Percentiles rank a stretch among this genome's conserved stretches.
Conservation (phyloP, 495 filamentous ascomycete species). For the Penicillium diatomitis region DNA sequence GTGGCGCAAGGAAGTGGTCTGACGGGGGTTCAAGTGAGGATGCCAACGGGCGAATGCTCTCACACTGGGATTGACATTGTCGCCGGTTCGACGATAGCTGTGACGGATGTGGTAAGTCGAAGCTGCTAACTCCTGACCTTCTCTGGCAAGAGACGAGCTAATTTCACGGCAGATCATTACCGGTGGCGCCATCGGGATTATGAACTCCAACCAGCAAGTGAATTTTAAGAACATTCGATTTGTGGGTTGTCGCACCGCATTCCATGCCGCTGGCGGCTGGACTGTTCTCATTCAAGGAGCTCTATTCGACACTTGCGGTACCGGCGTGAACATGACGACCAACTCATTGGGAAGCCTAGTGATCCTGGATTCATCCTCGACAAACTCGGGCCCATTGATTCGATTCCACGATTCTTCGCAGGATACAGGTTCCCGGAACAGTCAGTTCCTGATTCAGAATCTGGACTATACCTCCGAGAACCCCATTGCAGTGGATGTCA, state of each 20-base stretch:
- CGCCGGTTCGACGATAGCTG: conserved; percentile 36
- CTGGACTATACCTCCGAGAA: conserved; percentile 15
- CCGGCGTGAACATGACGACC: conserved; percentile 25
- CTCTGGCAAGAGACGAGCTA: conserved; percentile 1
- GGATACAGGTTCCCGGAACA: conserved; percentile 23
- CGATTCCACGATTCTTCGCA: conserved; percentile 34
- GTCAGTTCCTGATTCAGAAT: conserved; percentile 32
- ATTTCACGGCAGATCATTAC: conserved; percentile 26
- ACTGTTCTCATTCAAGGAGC: conserved; percentile 32
- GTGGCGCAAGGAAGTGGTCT: conserved; percentile 60
- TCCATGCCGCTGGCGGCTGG: conserved; percentile 30
- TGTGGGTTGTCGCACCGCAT: conserved; percentile 27
- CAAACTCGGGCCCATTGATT: conserved; percentile 42
- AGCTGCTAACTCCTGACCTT: background rate
- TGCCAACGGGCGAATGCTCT: conserved; percentile 44
- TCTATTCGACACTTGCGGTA: conserved; percentile 22
- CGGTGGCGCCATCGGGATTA: conserved; percentile 41
- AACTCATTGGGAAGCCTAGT: conserved; percentile 43
- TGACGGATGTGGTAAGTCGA: conserved; percentile 39
- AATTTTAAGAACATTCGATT: conserved; percentile 42
- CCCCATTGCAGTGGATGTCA: conserved; percentile 23
- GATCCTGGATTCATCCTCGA: conserved; percentile 33
- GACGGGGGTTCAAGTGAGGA: conserved; percentile 64
- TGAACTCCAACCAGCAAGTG: conserved; percentile 44
- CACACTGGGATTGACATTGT: conserved; percentile 44